A percentile compares a stretch with the other conserved stretches of the same genome.
phyloP scores from a whole-genome alignment of 148 eudicot species.

The Pouteria glomerata region DNA sequence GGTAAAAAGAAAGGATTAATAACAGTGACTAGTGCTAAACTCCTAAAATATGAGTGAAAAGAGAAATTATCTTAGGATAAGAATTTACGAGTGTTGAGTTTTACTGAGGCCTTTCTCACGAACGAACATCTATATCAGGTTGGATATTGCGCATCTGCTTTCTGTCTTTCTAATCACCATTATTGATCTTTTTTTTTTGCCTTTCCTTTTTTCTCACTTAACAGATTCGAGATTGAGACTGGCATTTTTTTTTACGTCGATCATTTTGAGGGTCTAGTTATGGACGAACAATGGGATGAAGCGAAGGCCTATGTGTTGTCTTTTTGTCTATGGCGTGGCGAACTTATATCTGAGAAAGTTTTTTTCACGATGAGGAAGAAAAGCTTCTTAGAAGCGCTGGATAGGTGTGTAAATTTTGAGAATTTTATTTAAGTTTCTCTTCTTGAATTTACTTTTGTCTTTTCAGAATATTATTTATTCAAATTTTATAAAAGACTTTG shows the following conservation, averaged over 20 bases:
- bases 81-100: conserved; percentile 32
- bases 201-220: background rate
- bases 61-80: too few species aligned
- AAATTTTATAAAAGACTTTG: background rate
- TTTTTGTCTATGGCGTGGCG: conserved; percentile 2
- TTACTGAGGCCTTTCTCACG: conserved; percentile 26
- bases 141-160: too few species aligned
- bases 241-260: conserved; percentile 18
- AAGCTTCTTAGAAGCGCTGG: conserved; percentile 21
- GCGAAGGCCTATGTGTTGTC: conserved; percentile 14
- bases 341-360: conserved; percentile 2
- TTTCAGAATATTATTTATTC: background rate
- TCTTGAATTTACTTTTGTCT: background rate
- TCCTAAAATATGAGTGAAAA: background rate
- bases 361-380: conserved; percentile 22
- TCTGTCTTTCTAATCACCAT: too few species aligned
- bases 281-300: conserved; percentile 17
- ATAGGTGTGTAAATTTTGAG: background rate
- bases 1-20: too few species aligned
- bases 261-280: conserved; percentile 12
- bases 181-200: too few species aligned
- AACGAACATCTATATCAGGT: too few species aligned
- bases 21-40: too few species aligned
- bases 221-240: conserved; percentile 24
- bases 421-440: too few species aligned